These are phyloP conservation scores for Capronia americana DNA, from an alignment of 2,329 filamentous ascomycete species.

Conservation along the genomic window DNA sequence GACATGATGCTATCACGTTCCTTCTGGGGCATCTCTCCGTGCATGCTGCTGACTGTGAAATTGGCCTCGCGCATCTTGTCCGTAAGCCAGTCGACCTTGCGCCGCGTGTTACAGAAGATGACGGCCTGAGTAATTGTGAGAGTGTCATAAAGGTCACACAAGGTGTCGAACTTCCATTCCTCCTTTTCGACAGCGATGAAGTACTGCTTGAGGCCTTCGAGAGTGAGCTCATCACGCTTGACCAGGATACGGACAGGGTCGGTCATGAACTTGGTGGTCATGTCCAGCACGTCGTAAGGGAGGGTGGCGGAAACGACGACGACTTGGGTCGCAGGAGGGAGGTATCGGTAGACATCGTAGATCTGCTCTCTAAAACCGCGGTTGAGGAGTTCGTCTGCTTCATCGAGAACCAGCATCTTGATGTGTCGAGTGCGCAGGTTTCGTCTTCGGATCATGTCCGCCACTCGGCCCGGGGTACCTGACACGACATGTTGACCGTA, in stretches of 20 bases:
- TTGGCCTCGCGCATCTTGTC: conserved; percentile 99
- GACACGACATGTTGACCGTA: conserved; percentile 98
- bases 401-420: conserved; percentile 79
- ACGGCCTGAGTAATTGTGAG: conserved; percentile 98
- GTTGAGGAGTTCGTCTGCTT: conserved; percentile 82
- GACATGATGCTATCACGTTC: conserved; percentile 99
- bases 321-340: conserved; percentile 96
- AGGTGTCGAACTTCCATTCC: conserved; percentile 99
- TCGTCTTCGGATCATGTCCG: conserved; percentile 79
- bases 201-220: conserved; percentile 98
- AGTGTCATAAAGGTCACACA: conserved; percentile 98
- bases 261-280: conserved; percentile 99
- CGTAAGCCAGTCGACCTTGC: conserved; percentile 99
- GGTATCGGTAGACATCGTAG: conserved; percentile 97
- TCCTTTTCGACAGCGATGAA: conserved; percentile 99
- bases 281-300: conserved; percentile 96
- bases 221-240: conserved; percentile 97
- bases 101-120: conserved; percentile 98
- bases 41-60: conserved; percentile 98
- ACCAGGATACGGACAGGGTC: conserved; percentile 95
- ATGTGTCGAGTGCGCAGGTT: conserved; percentile 76
- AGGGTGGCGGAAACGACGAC: conserved; percentile 96
- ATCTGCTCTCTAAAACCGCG: conserved; percentile 98
- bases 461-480: conserved; percentile 93
- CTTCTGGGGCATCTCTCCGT: conserved; percentile 98